Evolutionary conservation across 2,329 filamentous ascomycete species (phyloP), one percentile per base, ranked within the genome.

Genomic region (Sporothrix globosa): DNA sequence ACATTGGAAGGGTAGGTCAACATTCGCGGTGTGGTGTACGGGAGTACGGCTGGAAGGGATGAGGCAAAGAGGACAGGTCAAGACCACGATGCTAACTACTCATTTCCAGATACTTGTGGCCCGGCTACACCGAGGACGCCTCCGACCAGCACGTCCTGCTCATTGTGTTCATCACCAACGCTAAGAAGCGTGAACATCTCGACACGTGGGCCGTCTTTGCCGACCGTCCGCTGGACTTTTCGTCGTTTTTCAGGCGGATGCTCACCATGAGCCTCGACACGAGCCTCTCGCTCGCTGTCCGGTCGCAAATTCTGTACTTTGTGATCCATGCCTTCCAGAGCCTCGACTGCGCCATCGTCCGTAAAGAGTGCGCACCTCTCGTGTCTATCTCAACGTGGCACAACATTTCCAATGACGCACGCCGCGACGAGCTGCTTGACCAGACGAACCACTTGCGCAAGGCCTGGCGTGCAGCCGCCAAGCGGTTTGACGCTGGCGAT

Each of bases 321-420:
- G 85, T 98, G 73, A 96, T 97, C 67, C 88, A 90, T 74, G 92
- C 95, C 48, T 99, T 97, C 78, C 94, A 98, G 79, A 97, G 93
- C 61, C 85, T 99, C 44, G 96, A 99, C 79, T 94, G 90, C 77
- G 87, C 88, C 50, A 87, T 97, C 70, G 92, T 99, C 66, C 90
- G 96, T 73, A 98, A 97, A 79, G 96, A 99, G 83, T 98, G 96
- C 80, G 96, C 95, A 7, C 93, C 96, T 1, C 83, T 99, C 67
- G 95, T 99, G 24, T 96, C 93, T 14, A 97, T 99, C 75, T 91
- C 92, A 0, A 93, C 96, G 76, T 99, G 96, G 96, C 92, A 98
- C 77, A 96, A 97, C 77, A 82, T 99, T 50, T 91, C 92, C 41
- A 91, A 87, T 70, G 93, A 96, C 46, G 85, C 86, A 71, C 87